Percentiles rank a stretch among this genome's conserved stretches.
These are phyloP conservation scores for Acanthamoeba quina DNA, from an alignment of 208 protist species.

Conservation along the genomic window DNA sequence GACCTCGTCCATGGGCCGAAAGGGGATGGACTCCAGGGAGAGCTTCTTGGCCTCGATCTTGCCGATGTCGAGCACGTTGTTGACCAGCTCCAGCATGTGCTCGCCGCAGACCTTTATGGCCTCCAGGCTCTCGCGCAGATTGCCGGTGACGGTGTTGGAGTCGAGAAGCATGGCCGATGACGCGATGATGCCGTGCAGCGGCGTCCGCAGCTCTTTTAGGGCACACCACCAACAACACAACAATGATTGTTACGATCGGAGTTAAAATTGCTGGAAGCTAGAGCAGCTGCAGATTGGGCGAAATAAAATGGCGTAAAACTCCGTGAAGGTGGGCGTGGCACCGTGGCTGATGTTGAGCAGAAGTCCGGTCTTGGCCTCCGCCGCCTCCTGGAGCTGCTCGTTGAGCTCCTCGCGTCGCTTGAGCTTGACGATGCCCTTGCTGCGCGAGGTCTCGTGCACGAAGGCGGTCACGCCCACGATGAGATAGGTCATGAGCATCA, in stretches of 20 bases:
- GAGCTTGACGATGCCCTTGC: constrained; percentile 13
- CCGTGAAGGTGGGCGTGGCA: neutral
- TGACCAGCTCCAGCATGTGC: constrained; percentile 61
- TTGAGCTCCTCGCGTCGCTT: constrained; percentile 37
- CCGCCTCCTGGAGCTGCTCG: constrained; percentile 57
- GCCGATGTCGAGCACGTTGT: constrained; percentile 46
- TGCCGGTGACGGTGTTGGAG: neutral
- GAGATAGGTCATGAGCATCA: constrained; percentile 55
- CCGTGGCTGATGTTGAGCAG: constrained; percentile 72
- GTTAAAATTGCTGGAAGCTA: neutral
- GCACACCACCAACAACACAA: neutral
- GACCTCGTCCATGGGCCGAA: constrained; percentile 9
- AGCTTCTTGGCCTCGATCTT: constrained; percentile 46
- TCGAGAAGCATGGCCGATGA: constrained; percentile 6
- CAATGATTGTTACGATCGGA: neutral
- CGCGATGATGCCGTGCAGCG: constrained; percentile 68
- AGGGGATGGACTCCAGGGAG: constrained; percentile 56
- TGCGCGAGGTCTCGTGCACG: constrained; percentile 60
- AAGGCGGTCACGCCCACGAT: constrained; percentile 36
- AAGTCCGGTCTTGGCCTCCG: constrained; percentile 57
- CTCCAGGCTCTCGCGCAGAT: neutral
- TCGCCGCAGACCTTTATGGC: constrained; percentile 36
- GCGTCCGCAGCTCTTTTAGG: constrained; percentile 42
- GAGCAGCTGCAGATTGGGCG: neutral
- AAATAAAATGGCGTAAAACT: too few relatives aligned